Evolutionary conservation across 2,329 filamentous ascomycete genomes (phyloP), one percentile per base, ranked within the genome.

Genomic region (Drechmeria coniospora): DNA sequence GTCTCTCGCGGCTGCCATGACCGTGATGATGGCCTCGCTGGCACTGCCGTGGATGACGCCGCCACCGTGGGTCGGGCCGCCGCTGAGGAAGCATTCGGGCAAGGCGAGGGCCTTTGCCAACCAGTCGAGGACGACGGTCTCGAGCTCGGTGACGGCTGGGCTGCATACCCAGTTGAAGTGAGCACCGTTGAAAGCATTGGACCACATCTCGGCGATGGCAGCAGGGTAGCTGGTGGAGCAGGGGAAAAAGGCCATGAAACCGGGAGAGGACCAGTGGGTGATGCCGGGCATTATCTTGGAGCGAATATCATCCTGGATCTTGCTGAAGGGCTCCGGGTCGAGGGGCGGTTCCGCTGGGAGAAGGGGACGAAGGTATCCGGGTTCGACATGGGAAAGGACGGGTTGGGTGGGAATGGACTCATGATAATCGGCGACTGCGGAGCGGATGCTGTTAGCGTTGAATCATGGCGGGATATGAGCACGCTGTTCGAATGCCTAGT

Each of bases 141-240:
- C 87, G 26, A 95, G 67, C 57, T 95, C 87, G 0, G 87, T 95
- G 12, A 90, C 77, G 6, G 80, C 84, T 1, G 87, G 87, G 5
- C 77, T 84, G 56, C 87, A 94, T 37, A 94, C 74, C 87, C 87
- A 95, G 56, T 95, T 95, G 64, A 95, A 95, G 21, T 83, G 83
- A 1, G 87, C 83, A 11, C 81, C 81, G 9, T 75, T 90, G 55
- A 94, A 86, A 6, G 83, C 79, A 5, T 81, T 76, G 23, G 74
- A 82, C 61, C 93, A 95, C 60, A 95, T 74, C 56, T 95, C 87
- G 13, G 83, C 87, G 8, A 95, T 66, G 51, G 93, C 87, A 16
- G 75, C 71, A 1, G 87, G 84, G 47, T 78, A 94, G 20, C 78
- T 81, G 29, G 76, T 74, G 15, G 72, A 74, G 27, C 82, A 82